Evolutionary conservation across 192 early-diverging fungal genomes (phyloP), one percentile per base, ranked within the genome.

Genomic region (Coemansia sp.): DNA sequence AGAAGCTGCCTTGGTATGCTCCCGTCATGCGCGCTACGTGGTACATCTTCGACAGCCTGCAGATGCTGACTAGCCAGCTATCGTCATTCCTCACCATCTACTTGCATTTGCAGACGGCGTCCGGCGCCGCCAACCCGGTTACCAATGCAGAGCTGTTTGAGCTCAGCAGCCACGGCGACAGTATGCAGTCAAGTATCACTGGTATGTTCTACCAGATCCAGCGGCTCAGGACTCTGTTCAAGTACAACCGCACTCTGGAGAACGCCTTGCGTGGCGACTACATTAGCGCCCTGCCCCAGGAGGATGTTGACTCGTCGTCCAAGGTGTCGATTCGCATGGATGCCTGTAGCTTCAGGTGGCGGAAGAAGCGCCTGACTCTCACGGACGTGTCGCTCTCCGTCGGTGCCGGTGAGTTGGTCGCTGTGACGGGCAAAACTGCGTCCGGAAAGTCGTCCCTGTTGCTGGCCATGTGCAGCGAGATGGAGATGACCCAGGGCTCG

Each of bases 401-500:
- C 70, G 47, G 70, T 66, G 63, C 71, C 37, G 81, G 90, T 47
- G 57, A 85, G 20, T 84, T 97, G 16, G 88, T 92, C 0, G 93
- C 90, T 0, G 72, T 97, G 21, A 89, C 93, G 12, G 95, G 95
- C 13, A 78, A 86, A 2, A 93, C 94, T 8, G 95, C 92, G 3
- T 80, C 85, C 2, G 94, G 94, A 35, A 97, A 97, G 65, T 91
- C 90, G 0, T 89, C 92, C 3, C 76, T 97, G n/a, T 75, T 97
- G 1, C 85, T 87, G 60, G 88, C 92, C 12, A 79, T 97, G 59
- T 85, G 94, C 25, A 92, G 94, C 14, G 94, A 95, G 62, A 89
- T 93, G 79, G 87, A 83, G 62, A 83, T 84, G 59, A 66, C 70
- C 1, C 12, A 39, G 28, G 73, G 79, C 6, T 11, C 63, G 0